phyloP scores from a whole-genome alignment of 257 asterid species.

The Nicotiana benthamiana region DNA sequence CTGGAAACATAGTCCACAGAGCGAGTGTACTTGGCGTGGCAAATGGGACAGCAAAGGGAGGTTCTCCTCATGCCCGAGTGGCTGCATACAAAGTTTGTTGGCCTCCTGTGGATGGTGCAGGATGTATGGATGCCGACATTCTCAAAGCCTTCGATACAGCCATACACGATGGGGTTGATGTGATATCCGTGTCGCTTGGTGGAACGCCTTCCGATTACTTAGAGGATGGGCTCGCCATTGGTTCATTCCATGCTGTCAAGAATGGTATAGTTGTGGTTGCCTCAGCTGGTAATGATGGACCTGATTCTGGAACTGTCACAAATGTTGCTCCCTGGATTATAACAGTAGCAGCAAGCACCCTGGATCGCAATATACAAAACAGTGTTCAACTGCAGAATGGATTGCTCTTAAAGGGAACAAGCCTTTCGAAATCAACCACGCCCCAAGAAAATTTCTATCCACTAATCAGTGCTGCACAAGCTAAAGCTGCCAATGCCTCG shows the following conservation, averaged over 20 bases:
- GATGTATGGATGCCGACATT: constrained; percentile 52
- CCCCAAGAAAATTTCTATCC: constrained; percentile 27
- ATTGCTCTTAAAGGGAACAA: constrained; percentile 22
- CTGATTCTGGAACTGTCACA: constrained; percentile 17
- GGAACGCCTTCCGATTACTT: constrained; percentile 14
- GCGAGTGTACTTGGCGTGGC: constrained; percentile 43
- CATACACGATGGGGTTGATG: constrained; percentile 66
- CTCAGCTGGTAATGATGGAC: constrained; percentile 63
- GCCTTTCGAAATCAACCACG: constrained; percentile 27
- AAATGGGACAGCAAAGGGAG: constrained; percentile 73
- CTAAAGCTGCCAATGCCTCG: constrained; percentile 21
- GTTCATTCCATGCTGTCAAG: constrained; percentile 50
- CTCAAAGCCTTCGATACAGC: constrained; percentile 50
- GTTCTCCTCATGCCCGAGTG: constrained; percentile 63
- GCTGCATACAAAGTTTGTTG: constrained; percentile 69
- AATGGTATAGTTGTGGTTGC: constrained; percentile 40
- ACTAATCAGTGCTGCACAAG: constrained; percentile 29
- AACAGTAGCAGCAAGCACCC: constrained; percentile 68
- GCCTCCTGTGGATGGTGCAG: constrained; percentile 5
- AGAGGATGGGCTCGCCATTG: constrained; percentile 38
- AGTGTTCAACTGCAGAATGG: constrained; percentile 28
- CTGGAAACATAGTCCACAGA: constrained; percentile 57
- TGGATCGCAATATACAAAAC: constrained; percentile 32
- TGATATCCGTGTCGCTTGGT: constrained; percentile 59
- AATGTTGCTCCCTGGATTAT: constrained; percentile 68